phyloP scores from a whole-genome alignment of 495 filamentous ascomycete species.

The Tuber microsphaerosporum region DNA sequence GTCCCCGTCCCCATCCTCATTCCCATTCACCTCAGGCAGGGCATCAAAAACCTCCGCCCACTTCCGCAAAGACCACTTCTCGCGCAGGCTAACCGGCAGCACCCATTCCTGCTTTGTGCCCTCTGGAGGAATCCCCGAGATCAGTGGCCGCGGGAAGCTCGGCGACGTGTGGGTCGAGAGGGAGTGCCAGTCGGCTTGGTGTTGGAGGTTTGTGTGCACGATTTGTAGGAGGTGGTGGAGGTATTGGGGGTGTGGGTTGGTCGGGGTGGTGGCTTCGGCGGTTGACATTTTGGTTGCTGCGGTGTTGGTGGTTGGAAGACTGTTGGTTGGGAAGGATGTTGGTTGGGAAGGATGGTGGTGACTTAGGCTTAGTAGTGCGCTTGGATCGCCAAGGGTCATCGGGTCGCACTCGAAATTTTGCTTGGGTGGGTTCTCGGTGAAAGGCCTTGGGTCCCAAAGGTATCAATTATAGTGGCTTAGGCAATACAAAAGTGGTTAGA shows the following conservation, averaged over 20 bases:
- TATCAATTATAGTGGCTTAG: background rate
- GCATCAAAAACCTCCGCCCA: constrained; percentile 78
- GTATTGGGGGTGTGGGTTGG: constrained; percentile 45
- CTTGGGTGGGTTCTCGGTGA: background rate
- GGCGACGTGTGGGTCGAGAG: constrained; percentile 57
- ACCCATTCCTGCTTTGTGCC: constrained; percentile 60
- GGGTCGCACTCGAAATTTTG: background rate
- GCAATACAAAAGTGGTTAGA: background rate
- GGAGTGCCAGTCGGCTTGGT: constrained; percentile 80
- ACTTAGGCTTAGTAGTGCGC: background rate
- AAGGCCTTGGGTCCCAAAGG: background rate
- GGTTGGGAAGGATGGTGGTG: background rate
- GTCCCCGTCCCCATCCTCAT: constrained; percentile 31
- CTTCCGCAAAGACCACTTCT: constrained; percentile 70
- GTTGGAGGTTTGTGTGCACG: constrained; percentile 41
- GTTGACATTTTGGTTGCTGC: constrained; percentile 32
- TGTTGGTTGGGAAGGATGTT: background rate
- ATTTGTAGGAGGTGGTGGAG: constrained; percentile 43
- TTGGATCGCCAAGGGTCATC: background rate
- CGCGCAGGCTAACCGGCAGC: constrained; percentile 69
- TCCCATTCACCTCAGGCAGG: constrained; percentile 48
- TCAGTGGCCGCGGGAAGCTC: constrained; percentile 55
- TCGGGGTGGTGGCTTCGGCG: constrained; percentile 43
- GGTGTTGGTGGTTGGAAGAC: constrained; percentile 25
- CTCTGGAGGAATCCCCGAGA: constrained; percentile 82